phyloP scores from a whole-genome alignment of 2,329 filamentous ascomycete species.

The Fusarium vanettenii region DNA sequence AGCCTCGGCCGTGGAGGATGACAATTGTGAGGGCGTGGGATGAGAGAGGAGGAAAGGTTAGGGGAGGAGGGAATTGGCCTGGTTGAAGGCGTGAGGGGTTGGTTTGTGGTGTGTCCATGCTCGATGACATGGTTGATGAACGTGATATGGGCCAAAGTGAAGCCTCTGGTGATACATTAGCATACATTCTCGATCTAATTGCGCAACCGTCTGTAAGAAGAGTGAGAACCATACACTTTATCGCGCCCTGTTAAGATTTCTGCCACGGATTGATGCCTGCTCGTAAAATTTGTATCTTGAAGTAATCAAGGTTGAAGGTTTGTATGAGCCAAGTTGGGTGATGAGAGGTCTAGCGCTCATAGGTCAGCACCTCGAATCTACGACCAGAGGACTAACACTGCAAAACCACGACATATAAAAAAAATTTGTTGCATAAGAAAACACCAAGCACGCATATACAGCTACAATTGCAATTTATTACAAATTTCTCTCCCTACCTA shows the following conservation, averaged over 20 bases:
- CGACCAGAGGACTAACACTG: neutral
- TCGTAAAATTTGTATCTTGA: neutral
- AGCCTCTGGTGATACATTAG: neutral
- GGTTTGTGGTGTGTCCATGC: neutral
- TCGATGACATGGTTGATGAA: neutral
- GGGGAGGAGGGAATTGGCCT: constrained; percentile 39
- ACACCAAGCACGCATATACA: neutral
- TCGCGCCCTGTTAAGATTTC: neutral
- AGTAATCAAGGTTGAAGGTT: neutral
- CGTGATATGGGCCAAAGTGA: neutral
- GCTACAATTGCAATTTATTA: neutral
- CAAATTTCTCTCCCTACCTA: too few relatives aligned
- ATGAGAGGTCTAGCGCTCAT: neutral
- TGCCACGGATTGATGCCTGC: neutral
- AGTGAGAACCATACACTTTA: neutral
- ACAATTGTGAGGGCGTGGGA: constrained; percentile 59
- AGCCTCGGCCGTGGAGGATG: constrained; percentile 63
- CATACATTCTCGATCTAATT: neutral
- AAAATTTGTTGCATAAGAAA: neutral
- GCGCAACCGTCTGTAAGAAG: neutral
- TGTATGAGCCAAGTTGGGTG: neutral
- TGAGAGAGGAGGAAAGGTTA: constrained; percentile 36
- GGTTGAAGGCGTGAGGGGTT: constrained; percentile 7
- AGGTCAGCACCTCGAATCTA: neutral
- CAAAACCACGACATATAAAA: neutral